These are phyloP conservation scores for Fimicolochytrium jonesii DNA, from an alignment of 192 early-diverging fungal genomes.

Conservation along the genomic window DNA sequence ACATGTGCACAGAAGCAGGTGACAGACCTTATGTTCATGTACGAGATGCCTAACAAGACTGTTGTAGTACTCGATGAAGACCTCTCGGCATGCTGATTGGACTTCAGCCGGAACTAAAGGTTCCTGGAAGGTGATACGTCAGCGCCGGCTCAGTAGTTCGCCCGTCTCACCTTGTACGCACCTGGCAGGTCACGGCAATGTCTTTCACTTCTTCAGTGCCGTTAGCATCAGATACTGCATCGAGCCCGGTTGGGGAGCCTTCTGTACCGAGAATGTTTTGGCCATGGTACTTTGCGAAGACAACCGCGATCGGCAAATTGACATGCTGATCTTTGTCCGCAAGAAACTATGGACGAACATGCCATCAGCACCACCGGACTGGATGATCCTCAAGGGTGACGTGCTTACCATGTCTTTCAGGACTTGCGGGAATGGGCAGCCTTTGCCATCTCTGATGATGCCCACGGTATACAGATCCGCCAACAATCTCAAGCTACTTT, in stretches of 20 bases:
- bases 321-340: conserved; percentile 34
- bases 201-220: too few species aligned
- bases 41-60: conserved; percentile 55
- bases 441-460: conserved; percentile 49
- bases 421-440: conserved; percentile 47
- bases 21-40: conserved; percentile 60
- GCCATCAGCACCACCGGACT: conserved; percentile 22
- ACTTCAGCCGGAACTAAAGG: conserved; percentile 19
- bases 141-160: too few species aligned
- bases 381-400: conserved; percentile 23
- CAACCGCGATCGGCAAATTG: conserved; percentile 43
- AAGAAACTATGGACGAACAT: conserved; percentile 32
- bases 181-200: too few species aligned
- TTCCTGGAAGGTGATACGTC: too few species aligned
- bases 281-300: conserved; percentile 41
- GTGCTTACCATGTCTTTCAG: conserved; percentile 39
- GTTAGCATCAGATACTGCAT: too few species aligned
- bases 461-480: conserved; percentile 82
- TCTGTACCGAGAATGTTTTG: not conserved
- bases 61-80: conserved; percentile 61
- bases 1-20: not conserved
- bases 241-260: not conserved
- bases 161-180: too few species aligned
- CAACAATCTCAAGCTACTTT: conserved; percentile 63
- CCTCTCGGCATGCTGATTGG: conserved; percentile 12